Base-by-base conservation (phyloP, 2,329 filamentous ascomycete genomes). In the Blumeriella jaapii region DNA sequence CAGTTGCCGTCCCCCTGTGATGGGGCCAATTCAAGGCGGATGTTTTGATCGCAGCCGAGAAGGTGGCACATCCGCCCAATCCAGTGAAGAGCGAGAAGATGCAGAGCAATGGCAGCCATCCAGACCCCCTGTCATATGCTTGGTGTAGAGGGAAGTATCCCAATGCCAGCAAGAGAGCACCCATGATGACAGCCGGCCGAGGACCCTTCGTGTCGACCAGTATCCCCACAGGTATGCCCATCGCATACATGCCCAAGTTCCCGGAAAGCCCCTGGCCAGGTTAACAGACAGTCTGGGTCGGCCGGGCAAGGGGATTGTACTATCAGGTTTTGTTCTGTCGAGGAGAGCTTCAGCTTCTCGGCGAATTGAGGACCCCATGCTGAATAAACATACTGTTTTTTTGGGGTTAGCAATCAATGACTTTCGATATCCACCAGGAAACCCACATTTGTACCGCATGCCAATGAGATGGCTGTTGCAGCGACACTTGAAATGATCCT, bases 281-380 rank as follows among this genome's bases (percentile, higher is more conserved):
- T 46, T 55, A 52, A 63, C 52, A 58, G 43, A 41, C 33, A 25
- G 14, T 19, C 33, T 19, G 29, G n/a, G n/a, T n/a, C 24, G 6
- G 16, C 33, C 15, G 10, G 8, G 40, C 23, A n/a, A 34, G 33
- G 16, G 24, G 31, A 40, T 54, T 71, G 56, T 65, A 79, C 87
- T 55, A 98, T 87, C 47, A 96, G 61, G 60, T 98, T 96, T 60
- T 76, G 86, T 59, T 95, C 71, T 2, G 89, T 96, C n/a, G 91
- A 81, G 10, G 86, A 86, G 42, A 96, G 73, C 55, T 81, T 77
- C 50, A 98, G 68, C 49, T 74, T 78, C 53, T 93, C 78, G 31
- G 87, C 86, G 55, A 95, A 95, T 61, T 95, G 87, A 13, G 91
- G 91, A 10, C 84, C 86, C 87, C 91, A 98, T 60, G 89, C 89